Percentiles rank a stretch among this genome's conserved stretches.
These are phyloP conservation scores for Dalechampia spathulata DNA, from an alignment of 441 rosid genomes.

Conservation along the genomic window DNA sequence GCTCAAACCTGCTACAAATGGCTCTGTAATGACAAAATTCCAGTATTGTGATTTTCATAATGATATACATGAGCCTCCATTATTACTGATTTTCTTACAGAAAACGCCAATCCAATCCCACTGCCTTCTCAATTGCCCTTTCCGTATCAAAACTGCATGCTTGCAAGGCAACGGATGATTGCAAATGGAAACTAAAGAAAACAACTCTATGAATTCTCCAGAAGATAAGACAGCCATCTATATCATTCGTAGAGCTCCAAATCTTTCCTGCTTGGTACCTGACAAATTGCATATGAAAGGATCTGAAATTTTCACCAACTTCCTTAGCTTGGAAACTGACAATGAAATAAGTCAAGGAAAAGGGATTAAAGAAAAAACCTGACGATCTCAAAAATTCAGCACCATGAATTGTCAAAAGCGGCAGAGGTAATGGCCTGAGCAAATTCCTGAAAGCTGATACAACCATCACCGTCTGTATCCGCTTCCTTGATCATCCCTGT, in stretches of 20 bases:
- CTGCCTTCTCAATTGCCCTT: not conserved
- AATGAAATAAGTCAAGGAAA: too few relatives aligned
- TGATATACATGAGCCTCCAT: not conserved
- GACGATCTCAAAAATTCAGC: slow-evolving; percentile 17
- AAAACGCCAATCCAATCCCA: slow-evolving; percentile 1
- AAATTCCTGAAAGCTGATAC: slow-evolving; percentile 75
- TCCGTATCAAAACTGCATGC: not conserved
- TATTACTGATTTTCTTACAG: not conserved
- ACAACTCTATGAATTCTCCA: not conserved
- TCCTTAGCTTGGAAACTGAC: too few relatives aligned
- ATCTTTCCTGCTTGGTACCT: slow-evolving; percentile 1
- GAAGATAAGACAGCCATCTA: not conserved
- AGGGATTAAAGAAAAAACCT: too few relatives aligned
- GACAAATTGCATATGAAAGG: not conserved
- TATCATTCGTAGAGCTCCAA: not conserved
- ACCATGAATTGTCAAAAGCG: slow-evolving; percentile 78
- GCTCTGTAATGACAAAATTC: not conserved
- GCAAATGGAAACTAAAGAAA: not conserved
- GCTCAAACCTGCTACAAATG: not conserved
- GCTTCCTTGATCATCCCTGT: slow-evolving; percentile 91
- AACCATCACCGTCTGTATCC: slow-evolving; percentile 81
- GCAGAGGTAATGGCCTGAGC: slow-evolving; percentile 71
- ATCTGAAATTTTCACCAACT: too few relatives aligned
- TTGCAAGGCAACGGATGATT: slow-evolving; percentile 1
- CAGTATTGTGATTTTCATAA: not conserved